Base-by-base conservation (phyloP, 2,329 filamentous ascomycete genomes). In the Claviceps lovelessii region DNA sequence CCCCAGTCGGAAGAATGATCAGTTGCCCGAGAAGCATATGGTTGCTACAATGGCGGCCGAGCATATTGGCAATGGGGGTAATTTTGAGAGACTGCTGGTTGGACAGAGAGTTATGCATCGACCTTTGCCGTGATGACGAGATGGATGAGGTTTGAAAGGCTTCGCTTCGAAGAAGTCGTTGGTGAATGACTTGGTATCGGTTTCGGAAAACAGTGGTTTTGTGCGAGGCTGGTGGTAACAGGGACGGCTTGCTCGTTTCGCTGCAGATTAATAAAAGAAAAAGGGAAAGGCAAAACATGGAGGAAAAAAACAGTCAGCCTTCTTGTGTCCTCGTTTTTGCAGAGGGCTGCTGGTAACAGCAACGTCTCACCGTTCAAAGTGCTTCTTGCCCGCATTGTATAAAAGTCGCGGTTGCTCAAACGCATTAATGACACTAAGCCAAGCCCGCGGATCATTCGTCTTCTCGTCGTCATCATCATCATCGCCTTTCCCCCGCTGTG, bases 101-200 rank as follows among this genome's bases (percentile, higher is more conserved):
- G 56, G 84, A 84, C 4, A 79, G 75, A 8, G 82, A 81, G 45
- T 79, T 76, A 58, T 76, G 76, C 2, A 84, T 69, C 1, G 77
- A 74, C n/a, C 71, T 70, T 52, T 72, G 68, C 50, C 76, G 77
- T 15, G 78, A 76, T 2, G 78, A 77, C 8, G 85, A 80, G 54
- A 95, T 83, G 23, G 85, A 77, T 1, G 90, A 89, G 23, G 83
- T 83, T 67, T 96, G 90, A 62, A 98, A 98, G 23, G 88, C 84
- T 68, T 96, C 90, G 65, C 96, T 96, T 51, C 93, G 85, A 45
- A 97, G 79, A 19, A 97, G 79, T 19, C 93, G 84, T 68, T 97
- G 91, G 67, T 96, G 87, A 52, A 97, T 85, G 54, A 97, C 79
- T 62, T 95, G 86, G 68, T 94, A 97, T 58, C 90, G 81, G 67